Conservation (phyloP, 1,284 basidiomycete species). For the Papiliotrema nemorosa region DNA sequence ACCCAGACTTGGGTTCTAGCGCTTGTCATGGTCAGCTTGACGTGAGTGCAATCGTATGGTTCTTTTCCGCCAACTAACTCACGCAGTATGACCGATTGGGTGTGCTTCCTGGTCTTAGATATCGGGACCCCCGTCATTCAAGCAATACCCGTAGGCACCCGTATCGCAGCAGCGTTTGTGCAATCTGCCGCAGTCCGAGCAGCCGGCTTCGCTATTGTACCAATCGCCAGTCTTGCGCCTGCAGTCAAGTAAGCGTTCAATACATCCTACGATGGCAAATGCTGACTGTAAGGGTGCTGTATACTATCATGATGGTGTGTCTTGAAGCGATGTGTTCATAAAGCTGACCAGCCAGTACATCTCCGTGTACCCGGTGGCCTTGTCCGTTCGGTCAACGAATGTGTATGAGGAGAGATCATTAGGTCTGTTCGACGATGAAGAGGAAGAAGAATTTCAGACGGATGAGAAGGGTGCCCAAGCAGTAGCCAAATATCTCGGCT, state of each 20-base stretch:
- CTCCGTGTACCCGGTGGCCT: conserved; percentile 54
- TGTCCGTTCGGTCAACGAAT: conserved; percentile 91
- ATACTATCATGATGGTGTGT: conserved; percentile 83
- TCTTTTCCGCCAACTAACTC: not conserved
- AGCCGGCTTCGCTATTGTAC: conserved; percentile 77
- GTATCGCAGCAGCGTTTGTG: conserved; percentile 63
- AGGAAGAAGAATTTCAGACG: conserved; percentile 51
- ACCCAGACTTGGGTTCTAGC: conserved; percentile 93
- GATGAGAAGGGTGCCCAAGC: conserved; percentile 46
- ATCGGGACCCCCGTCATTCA: conserved; percentile 73
- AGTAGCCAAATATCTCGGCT: conserved; percentile 49
- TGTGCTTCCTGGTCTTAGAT: conserved; percentile 83
- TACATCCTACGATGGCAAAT: conserved; percentile 18
- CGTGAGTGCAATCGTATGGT: conserved; percentile 52
- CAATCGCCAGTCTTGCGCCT: conserved; percentile 68
- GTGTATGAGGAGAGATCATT: conserved; percentile 91
- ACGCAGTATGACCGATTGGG: conserved; percentile 72
- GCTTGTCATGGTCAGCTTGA: conserved; percentile 63
- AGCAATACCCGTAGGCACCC: conserved; percentile 64
- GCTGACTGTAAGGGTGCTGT: conserved; percentile 62
- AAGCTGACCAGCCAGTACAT: conserved; percentile 45
- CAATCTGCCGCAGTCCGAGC: conserved; percentile 76
- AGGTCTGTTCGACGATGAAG: conserved; percentile 63
- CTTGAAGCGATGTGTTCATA: not conserved
- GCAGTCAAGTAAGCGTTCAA: conserved; percentile 68